Percentiles rank a stretch among this genome's conserved stretches.
phyloP scores from a whole-genome alignment of 257 asterid genomes.

The Voacanga thouarsii region DNA sequence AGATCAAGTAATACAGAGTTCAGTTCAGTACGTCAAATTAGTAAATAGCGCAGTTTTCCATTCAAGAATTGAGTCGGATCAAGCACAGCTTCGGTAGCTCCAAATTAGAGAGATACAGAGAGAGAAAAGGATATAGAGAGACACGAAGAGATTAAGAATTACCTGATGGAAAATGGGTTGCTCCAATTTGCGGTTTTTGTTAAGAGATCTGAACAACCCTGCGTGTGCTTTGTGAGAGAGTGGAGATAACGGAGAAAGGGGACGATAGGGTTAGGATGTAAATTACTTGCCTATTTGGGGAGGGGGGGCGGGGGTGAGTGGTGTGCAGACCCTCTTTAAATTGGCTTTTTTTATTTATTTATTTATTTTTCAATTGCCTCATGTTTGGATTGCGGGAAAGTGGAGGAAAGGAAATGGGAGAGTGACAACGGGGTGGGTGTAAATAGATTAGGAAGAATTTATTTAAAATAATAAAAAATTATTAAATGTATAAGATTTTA shows the following conservation, averaged over 20 bases:
- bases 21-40: neutral
- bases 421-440: too few relatives aligned
- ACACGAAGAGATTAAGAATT: neutral
- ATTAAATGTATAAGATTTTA: too few relatives aligned
- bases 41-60: neutral
- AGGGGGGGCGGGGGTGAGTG: slow-evolving; percentile 10
- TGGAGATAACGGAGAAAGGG: neutral
- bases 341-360: neutral
- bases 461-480: too few relatives aligned
- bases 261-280: slow-evolving; percentile 14
- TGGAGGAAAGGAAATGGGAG: too few relatives aligned
- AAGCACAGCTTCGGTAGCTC: neutral
- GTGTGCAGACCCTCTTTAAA: neutral
- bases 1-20: neutral
- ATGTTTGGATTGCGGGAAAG: too few relatives aligned
- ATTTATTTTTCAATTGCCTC: too few relatives aligned
- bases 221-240: neutral
- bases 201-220: slow-evolving; percentile 9
- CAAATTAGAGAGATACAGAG: neutral
- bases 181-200: neutral
- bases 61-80: neutral
- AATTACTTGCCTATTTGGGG: slow-evolving; percentile 11
- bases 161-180: slow-evolving; percentile 5
- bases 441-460: too few relatives aligned
- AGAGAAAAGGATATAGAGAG: neutral